phyloP scores from a whole-genome alignment of 192 early-diverging fungal species.

The Gigaspora rosea region DNA sequence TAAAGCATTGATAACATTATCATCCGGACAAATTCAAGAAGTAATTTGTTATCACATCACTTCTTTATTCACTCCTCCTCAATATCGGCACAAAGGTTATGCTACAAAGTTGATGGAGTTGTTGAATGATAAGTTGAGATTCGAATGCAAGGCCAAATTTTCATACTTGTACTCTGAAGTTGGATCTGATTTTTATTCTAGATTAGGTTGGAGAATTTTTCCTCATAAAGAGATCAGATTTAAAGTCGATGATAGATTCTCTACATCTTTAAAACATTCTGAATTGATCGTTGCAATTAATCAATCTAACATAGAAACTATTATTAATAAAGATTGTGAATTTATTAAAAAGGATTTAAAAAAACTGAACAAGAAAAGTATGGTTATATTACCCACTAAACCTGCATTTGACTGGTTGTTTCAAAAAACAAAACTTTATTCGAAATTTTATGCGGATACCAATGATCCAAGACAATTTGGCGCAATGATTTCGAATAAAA shows the following conservation, averaged over 20 bases:
- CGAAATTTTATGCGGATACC: neutral
- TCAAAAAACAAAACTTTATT: too few relatives aligned
- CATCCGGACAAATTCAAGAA: neutral
- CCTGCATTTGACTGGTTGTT: too few relatives aligned
- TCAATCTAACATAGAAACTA: too few relatives aligned
- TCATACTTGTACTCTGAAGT: slow-evolving; percentile 15
- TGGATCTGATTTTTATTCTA: slow-evolving; percentile 1
- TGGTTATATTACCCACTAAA: too few relatives aligned
- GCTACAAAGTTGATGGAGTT: slow-evolving; percentile 10
- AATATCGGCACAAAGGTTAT: slow-evolving; percentile 19
- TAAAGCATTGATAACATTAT: neutral
- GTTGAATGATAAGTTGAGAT: neutral
- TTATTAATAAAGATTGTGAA: too few relatives aligned
- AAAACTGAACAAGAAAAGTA: too few relatives aligned
- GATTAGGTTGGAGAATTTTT: slow-evolving; percentile 13
- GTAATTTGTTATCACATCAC: neutral
- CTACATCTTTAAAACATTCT: too few relatives aligned
- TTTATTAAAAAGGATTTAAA: too few relatives aligned
- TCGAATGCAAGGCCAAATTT: slow-evolving; percentile 3
- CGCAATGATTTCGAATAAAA: neutral
- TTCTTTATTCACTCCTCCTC: slow-evolving; percentile 9
- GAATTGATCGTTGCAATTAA: too few relatives aligned
- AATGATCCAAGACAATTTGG: neutral
- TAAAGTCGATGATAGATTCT: neutral
- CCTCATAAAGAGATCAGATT: neutral